Base-by-base conservation (phyloP, 768 basidiomycete species). In the Boletus eberwhitei region DNA sequence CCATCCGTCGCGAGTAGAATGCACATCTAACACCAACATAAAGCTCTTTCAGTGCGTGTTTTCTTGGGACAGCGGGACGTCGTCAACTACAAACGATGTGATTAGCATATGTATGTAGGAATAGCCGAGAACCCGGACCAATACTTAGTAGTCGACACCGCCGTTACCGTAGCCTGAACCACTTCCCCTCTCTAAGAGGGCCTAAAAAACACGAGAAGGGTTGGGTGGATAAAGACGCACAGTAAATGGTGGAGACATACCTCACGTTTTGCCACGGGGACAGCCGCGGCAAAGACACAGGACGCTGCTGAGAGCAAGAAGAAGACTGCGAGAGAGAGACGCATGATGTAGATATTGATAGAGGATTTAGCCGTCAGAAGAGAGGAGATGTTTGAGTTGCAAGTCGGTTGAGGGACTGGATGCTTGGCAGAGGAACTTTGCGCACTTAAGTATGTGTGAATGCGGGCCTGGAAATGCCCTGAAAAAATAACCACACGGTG, bases 241-340 rank as follows among this genome's bases (percentile, higher is more conserved):
- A 5, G 3, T 19, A 12, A 24, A 26, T 1, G 42, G 4, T 12
- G 14, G 9, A 1, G 32, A 53, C 57, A 37, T 52, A 55, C 64
- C 36, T 62, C 45, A 17, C 38, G 59, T 22, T 48, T 46, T 5
- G 24, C 9, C 0, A 55, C 24, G 12, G 64, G 58, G n/a, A 67
- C 31, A 29, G 53, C 49, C 5, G 31, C 48, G n/a, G 61, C 54
- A 16, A 63, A 31, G n/a, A 37, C 50, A 32, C 46, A 54, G 0
- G 56, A 59, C 0, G 45, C 44, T 5, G 56, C 50, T 0, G 66
- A 59, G 55, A 67, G 58, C 42, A 63, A 2, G 9, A 52, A 29
- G 17, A 58, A 5, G 44, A 58, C 4, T 16, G 57, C 35, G 36
- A 45, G 1, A 3, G 48, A 52, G 4, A 61, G 8, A 42, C 64